phyloP scores from a whole-genome alignment of 2,329 filamentous ascomycete genomes.

The Juglanconis juglandina region DNA sequence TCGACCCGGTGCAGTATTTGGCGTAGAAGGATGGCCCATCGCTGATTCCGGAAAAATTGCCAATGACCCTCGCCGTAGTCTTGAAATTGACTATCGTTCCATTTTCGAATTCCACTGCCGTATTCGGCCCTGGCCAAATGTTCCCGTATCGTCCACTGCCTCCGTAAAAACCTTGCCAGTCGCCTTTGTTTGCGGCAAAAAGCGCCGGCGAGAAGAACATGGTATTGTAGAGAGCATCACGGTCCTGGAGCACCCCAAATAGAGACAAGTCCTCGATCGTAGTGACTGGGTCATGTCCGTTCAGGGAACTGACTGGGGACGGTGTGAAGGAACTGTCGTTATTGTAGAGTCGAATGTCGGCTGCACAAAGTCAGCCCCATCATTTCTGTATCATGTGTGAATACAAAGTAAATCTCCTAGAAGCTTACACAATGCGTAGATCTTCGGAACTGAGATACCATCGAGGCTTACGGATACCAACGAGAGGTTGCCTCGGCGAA shows the following conservation, averaged over 20 bases:
- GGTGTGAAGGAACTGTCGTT: conserved; percentile 17
- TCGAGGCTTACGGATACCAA: conserved; percentile 11
- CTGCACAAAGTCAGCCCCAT: not conserved
- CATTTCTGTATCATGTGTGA: no score
- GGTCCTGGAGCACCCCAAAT: conserved; percentile 34
- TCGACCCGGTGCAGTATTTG: conserved; percentile 21
- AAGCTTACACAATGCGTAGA: conserved; percentile 4
- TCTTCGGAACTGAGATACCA: conserved; percentile 1
- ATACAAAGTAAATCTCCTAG: no score
- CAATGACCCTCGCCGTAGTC: conserved; percentile 34
- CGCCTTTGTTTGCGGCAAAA: conserved; percentile 2
- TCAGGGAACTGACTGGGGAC: conserved; percentile 28
- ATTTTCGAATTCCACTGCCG: conserved; percentile 37
- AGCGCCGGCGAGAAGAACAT: conserved; percentile 34
- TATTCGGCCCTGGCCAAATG: conserved; percentile 36
- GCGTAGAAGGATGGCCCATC: conserved; percentile 30
- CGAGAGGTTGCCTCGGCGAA: not conserved
- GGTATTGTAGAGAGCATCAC: conserved; percentile 39
- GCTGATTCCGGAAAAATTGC: conserved; percentile 29
- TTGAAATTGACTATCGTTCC: conserved; percentile 30
- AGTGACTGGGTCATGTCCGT: conserved; percentile 28
- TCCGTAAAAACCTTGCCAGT: conserved; percentile 34
- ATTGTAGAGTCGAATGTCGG: conserved; percentile 9
- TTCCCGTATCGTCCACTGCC: conserved; percentile 33
- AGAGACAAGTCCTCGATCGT: conserved; percentile 28